Conservation (phyloP, 768 basidiomycete species). For the Daedaleopsis sinensis region DNA sequence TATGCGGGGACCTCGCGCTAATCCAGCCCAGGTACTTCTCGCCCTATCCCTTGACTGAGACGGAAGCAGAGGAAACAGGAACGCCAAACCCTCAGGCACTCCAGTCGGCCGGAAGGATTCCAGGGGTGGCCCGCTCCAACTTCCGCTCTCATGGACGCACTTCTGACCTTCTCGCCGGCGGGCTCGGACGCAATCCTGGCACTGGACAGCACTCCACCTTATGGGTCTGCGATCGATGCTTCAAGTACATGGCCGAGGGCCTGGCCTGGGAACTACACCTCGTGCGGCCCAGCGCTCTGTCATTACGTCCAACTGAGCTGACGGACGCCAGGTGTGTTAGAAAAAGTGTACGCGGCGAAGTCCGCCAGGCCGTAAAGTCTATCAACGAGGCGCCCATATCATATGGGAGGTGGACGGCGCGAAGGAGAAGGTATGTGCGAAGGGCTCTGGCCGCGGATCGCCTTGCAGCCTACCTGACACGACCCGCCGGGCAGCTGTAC, state of each 20-base stretch:
- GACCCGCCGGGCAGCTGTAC: slow-evolving; percentile 63
- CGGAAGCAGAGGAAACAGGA: slow-evolving; percentile 58
- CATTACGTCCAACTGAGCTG: slow-evolving; percentile 8
- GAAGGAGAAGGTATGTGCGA: slow-evolving; percentile 66
- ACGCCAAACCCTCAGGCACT: slow-evolving; percentile 23
- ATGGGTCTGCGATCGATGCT: slow-evolving; percentile 92
- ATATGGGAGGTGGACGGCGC: slow-evolving; percentile 98
- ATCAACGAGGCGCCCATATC: slow-evolving; percentile 83
- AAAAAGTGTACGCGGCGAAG: slow-evolving; percentile 65
- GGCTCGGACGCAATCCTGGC: slow-evolving; percentile 50
- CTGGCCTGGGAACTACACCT: slow-evolving; percentile 72
- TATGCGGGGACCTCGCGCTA: neutral
- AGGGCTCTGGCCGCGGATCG: neutral
- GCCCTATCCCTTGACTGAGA: slow-evolving; percentile 81
- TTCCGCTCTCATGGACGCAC: slow-evolving; percentile 71
- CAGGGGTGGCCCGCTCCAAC: slow-evolving; percentile 52
- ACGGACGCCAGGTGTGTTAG: slow-evolving; percentile 34
- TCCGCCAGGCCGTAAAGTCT: slow-evolving; percentile 91
- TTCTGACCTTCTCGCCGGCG: slow-evolving; percentile 70
- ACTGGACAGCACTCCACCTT: slow-evolving; percentile 55
- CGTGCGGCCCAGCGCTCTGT: slow-evolving; percentile 37
- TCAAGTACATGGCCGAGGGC: slow-evolving; percentile 92
- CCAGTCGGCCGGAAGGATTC: slow-evolving; percentile 35
- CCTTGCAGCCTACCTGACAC: slow-evolving; percentile 6
- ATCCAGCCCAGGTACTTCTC: slow-evolving; percentile 78